Evolutionary conservation across 768 basidiomycete genomes (phyloP).

Genomic region (Amanita phalloides): DNA sequence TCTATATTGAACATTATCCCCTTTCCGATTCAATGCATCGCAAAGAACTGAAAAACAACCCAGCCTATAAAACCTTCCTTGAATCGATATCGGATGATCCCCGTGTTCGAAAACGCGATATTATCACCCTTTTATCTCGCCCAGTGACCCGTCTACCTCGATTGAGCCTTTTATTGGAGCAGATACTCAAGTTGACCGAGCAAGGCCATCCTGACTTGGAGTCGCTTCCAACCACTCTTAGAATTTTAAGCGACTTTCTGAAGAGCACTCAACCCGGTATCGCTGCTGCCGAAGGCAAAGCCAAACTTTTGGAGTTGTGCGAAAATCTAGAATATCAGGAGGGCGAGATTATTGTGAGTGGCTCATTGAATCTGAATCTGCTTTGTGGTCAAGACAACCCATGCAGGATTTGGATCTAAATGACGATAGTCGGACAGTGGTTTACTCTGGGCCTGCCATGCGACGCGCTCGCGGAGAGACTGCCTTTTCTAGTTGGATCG

Average conservation of each 20-base stretch:
- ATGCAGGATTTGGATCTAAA: slow-evolving; percentile 74
- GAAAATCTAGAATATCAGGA: slow-evolving; percentile 66
- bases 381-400: slow-evolving; percentile 1
- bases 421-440: slow-evolving; percentile 62
- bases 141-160: slow-evolving; percentile 86
- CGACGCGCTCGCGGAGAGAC: slow-evolving; percentile 54
- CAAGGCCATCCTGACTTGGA: slow-evolving; percentile 72
- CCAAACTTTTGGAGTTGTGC: slow-evolving; percentile 75
- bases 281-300: slow-evolving; percentile 82
- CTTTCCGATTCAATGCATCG: slow-evolving; percentile 76
- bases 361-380: not conserved
- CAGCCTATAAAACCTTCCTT: slow-evolving; percentile 56
- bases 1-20: slow-evolving; percentile 84
- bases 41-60: slow-evolving; percentile 61
- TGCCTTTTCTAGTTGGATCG: slow-evolving; percentile 61
- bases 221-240: slow-evolving; percentile 60
- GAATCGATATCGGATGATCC: slow-evolving; percentile 52
- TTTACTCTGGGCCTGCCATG: slow-evolving; percentile 55
- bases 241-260: slow-evolving; percentile 58
- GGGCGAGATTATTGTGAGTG: slow-evolving; percentile 71
- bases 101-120: slow-evolving; percentile 61
- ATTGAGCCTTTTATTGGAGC: slow-evolving; percentile 62
- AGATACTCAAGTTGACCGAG: slow-evolving; percentile 56
- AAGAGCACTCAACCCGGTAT: slow-evolving; percentile 88
- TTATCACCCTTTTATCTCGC: slow-evolving; percentile 74